These are phyloP conservation scores for Oryza brachyantha DNA, from an alignment of 176 grass and related monocot species.

Conservation along the genomic window DNA sequence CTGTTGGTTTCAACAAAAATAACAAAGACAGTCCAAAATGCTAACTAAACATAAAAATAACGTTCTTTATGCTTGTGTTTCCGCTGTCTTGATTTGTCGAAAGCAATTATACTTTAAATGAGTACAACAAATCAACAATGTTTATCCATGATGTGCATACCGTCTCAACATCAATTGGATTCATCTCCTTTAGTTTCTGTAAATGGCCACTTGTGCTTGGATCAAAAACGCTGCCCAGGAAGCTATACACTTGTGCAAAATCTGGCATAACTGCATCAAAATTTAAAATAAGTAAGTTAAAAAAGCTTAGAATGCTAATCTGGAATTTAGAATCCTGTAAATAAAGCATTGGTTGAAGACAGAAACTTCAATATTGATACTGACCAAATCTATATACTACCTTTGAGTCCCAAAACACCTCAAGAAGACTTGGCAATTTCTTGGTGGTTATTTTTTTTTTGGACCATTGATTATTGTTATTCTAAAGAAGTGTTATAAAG, in stretches of 20 bases:
- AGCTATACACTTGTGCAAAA: constrained; percentile 86
- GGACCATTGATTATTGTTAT: no score
- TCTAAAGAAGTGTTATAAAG: background rate
- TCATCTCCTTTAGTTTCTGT: constrained; percentile 97
- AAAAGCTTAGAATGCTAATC: constrained; percentile 11
- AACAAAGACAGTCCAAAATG: constrained; percentile 10
- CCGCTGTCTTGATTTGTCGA: background rate
- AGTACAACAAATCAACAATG: background rate
- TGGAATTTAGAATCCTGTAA: background rate
- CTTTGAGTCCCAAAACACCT: background rate
- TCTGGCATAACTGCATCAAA: constrained; percentile 79
- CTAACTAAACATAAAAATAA: background rate
- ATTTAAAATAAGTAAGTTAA: constrained; percentile 10
- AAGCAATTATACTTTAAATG: background rate
- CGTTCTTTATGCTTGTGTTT: background rate
- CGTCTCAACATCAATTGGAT: constrained; percentile 99
- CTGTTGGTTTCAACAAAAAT: constrained; percentile 16
- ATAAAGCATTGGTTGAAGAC: background rate
- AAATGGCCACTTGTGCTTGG: constrained; percentile 88
- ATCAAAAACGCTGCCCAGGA: constrained; percentile 93
- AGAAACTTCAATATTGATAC: background rate
- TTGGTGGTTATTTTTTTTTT: constrained; percentile 1
- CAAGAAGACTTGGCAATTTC: background rate
- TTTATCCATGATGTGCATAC: constrained; percentile 41
- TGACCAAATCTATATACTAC: constrained; percentile 3